These are phyloP conservation scores for Pyricularia grisea DNA, from an alignment of 2,329 filamentous ascomycete genomes.

Conservation along the genomic window DNA sequence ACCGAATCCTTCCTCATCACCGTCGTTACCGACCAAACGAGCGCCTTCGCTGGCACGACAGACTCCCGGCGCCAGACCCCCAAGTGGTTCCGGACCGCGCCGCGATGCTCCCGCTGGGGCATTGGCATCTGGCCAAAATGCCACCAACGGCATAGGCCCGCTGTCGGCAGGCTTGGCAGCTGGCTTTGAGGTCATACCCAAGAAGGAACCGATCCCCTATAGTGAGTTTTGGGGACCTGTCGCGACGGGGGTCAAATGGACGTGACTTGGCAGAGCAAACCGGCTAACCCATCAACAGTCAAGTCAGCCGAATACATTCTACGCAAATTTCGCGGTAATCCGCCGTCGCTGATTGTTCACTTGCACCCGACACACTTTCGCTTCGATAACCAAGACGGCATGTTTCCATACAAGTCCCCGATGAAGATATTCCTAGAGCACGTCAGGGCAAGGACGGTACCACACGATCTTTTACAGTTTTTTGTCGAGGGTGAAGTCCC, in stretches of 20 bases:
- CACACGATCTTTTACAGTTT: constrained; percentile 79
- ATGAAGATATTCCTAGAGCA: constrained; percentile 79
- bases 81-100: constrained; percentile 24
- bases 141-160: constrained; percentile 37
- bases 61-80: constrained; percentile 30
- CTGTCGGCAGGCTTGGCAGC: constrained; percentile 34
- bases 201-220: constrained; percentile 40
- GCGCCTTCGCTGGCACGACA: constrained; percentile 40
- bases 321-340: constrained; percentile 56
- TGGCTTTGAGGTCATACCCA: constrained; percentile 27
- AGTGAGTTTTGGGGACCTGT: constrained; percentile 25
- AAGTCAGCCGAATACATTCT: constrained; percentile 69
- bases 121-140: constrained; percentile 33
- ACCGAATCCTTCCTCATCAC: constrained; percentile 50
- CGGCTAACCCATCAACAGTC: constrained; percentile 35
- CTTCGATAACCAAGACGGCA: constrained; percentile 90
- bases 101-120: constrained; percentile 52
- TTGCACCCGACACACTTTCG: constrained; percentile 78
- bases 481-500: constrained; percentile 61
- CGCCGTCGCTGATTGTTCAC: constrained; percentile 80
- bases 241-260: neutral
- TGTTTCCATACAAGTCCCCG: constrained; percentile 84
- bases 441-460: constrained; percentile 65
- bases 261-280: neutral
- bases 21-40: constrained; percentile 45